These are phyloP conservation scores for Lasiodiplodia sp. DNA, from an alignment of 2,329 filamentous ascomycete genomes.

Conservation along the genomic window DNA sequence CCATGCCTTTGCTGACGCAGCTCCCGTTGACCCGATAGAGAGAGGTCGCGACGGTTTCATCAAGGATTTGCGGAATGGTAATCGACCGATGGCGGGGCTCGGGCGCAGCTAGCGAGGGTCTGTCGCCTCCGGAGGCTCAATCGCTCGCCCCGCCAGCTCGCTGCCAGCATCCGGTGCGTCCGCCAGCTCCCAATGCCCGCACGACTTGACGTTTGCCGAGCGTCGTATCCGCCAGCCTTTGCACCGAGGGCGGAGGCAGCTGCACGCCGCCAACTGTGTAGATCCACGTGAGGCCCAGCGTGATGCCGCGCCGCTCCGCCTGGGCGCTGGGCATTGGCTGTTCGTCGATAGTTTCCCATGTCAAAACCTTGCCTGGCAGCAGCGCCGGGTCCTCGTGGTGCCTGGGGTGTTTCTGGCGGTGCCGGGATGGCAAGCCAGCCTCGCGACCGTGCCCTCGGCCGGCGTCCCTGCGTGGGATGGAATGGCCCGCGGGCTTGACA, in stretches of 20 bases:
- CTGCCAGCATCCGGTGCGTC: constrained; percentile 4
- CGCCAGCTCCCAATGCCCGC: not conserved
- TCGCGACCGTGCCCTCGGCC: constrained; percentile 22
- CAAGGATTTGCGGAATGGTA: constrained; percentile 7
- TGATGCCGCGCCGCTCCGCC: constrained; percentile 8
- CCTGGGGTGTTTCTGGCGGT: constrained; percentile 16
- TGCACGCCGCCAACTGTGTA: not conserved
- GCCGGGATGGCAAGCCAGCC: constrained; percentile 6
- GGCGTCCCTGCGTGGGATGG: constrained; percentile 25
- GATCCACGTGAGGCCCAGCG: constrained; percentile 9
- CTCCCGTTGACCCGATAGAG: constrained; percentile 22
- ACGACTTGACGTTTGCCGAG: constrained; percentile 8
- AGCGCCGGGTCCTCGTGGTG: constrained; percentile 1
- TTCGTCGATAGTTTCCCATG: not conserved
- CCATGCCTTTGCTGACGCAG: constrained; percentile 7
- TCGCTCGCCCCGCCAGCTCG: not conserved
- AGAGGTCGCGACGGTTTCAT: constrained; percentile 22
- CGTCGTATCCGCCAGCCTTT: not conserved
- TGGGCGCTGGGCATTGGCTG: not conserved
- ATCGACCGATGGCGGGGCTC: not conserved
- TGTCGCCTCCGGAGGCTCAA: constrained; percentile 14
- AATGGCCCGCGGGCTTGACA: constrained; percentile 9
- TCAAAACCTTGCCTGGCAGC: not conserved
- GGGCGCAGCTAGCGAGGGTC: not conserved
- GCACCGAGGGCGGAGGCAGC: not conserved